Conservation (phyloP, 148 eudicot genomes). For the Nepenthes mirabilis region DNA sequence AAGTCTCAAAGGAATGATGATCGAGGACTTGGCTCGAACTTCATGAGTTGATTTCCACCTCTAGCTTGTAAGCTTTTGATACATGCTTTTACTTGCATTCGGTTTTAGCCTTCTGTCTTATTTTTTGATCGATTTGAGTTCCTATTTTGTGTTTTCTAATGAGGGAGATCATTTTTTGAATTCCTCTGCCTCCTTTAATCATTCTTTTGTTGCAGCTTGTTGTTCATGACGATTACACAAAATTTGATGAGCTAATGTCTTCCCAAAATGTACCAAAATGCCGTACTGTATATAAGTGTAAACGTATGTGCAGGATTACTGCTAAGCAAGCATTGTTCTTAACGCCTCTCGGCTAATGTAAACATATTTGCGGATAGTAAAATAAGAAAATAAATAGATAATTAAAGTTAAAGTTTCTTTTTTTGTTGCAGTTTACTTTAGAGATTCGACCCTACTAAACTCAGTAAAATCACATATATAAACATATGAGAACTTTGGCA, state of each 20-base stretch:
- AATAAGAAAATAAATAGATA: too few species aligned
- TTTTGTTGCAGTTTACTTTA: too few species aligned
- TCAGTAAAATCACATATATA: too few species aligned
- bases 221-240: conserved; percentile 10
- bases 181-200: conserved; percentile 3
- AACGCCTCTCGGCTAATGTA: too few species aligned
- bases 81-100: not conserved
- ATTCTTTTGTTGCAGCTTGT: conserved; percentile 42
- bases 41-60: conserved; percentile 15
- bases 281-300: conserved; percentile 15
- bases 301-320: conserved; percentile 6
- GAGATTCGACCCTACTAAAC: too few species aligned
- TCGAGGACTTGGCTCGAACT: conserved; percentile 48
- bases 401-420: too few species aligned
- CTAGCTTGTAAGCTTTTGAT: conserved; percentile 13
- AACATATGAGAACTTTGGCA: too few species aligned
- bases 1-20: conserved; percentile 84
- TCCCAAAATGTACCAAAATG: conserved; percentile 14
- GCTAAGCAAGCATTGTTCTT: not conserved
- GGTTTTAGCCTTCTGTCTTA: conserved; percentile 3
- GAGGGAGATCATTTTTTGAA: conserved; percentile 1
- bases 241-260: conserved; percentile 12
- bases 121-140: conserved; percentile 4
- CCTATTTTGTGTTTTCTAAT: conserved; percentile 13
- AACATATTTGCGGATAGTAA: too few species aligned